Evolutionary conservation across 1,139 yeast genomes (phyloP).

Genomic region (Magnusiomyces magnusii): DNA sequence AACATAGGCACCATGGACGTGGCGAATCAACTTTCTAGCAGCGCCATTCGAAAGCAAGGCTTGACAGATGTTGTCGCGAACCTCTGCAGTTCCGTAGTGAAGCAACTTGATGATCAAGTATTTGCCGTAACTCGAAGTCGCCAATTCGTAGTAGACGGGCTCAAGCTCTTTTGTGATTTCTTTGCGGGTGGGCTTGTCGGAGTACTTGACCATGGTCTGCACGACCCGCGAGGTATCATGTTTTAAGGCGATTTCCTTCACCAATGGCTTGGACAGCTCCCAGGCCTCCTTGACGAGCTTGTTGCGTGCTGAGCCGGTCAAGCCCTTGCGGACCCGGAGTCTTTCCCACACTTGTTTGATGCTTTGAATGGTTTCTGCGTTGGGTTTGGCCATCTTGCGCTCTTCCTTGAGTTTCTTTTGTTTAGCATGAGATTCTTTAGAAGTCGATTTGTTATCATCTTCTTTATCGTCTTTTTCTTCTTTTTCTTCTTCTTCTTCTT

Average conservation of each 20-base stretch:
- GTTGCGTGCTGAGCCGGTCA: constrained; percentile 70
- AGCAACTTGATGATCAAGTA: constrained; percentile 79
- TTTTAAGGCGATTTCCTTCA: constrained; percentile 80
- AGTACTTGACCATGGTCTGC: constrained; percentile 84
- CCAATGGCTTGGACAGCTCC: constrained; percentile 68
- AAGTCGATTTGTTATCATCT: constrained; percentile 29
- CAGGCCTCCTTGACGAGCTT: constrained; percentile 79
- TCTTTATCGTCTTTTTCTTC: constrained; percentile 28
- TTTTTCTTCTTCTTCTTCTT: constrained; percentile 27
- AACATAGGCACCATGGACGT: constrained; percentile 98
- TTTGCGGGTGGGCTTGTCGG: constrained; percentile 72
- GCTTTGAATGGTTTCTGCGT: constrained; percentile 77
- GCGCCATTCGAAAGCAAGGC: constrained; percentile 71
- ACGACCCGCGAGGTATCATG: constrained; percentile 97
- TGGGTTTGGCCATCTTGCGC: constrained; percentile 77
- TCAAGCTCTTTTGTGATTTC: constrained; percentile 60
- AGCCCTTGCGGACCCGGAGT: constrained; percentile 74
- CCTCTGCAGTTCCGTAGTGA: constrained; percentile 83
- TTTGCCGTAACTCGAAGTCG: constrained; percentile 91
- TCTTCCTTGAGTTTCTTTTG: constrained; percentile 73
- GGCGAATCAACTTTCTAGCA: constrained; percentile 87
- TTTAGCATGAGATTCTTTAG: constrained; percentile 72
- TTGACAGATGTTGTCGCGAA: constrained; percentile 64
- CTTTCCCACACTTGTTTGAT: constrained; percentile 90
- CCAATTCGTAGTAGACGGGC: constrained; percentile 72